Percentiles rank a stretch among this genome's conserved stretches.
phyloP scores from a whole-genome alignment of 192 early-diverging fungal species.

The Coemansia reversa region DNA sequence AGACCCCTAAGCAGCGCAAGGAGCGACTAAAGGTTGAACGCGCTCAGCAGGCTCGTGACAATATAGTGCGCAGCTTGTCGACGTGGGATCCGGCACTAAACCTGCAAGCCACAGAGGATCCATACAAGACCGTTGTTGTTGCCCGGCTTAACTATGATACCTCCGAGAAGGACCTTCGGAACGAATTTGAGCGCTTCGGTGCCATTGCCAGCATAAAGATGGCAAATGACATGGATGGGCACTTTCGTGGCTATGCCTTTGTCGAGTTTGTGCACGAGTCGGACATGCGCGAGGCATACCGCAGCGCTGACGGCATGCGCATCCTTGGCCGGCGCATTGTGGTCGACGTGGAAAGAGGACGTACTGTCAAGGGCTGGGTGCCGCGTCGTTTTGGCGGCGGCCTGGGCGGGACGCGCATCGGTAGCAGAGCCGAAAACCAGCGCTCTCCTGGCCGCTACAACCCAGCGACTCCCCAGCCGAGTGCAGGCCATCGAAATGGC shows the following conservation, averaged over 20 bases:
- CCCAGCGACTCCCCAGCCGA: slow-evolving; percentile 10
- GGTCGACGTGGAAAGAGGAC: slow-evolving; percentile 94
- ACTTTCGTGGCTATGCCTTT: slow-evolving; percentile 92
- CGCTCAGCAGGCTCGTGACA: slow-evolving; percentile 30
- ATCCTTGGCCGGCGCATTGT: slow-evolving; percentile 80
- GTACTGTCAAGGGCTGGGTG: slow-evolving; percentile 94
- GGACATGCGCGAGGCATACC: slow-evolving; percentile 66
- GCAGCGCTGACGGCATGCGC: slow-evolving; percentile 83
- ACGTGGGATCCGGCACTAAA: slow-evolving; percentile 57
- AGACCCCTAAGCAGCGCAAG: slow-evolving; percentile 43
- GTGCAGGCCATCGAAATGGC: slow-evolving; percentile 11
- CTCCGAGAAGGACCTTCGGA: slow-evolving; percentile 61
- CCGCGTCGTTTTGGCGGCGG: slow-evolving; percentile 60
- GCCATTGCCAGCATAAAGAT: slow-evolving; percentile 64
- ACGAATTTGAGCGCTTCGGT: slow-evolving; percentile 81
- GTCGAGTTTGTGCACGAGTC: slow-evolving; percentile 90
- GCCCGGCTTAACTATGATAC: slow-evolving; percentile 63
- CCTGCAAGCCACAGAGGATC: slow-evolving; percentile 72
- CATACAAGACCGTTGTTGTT: slow-evolving; percentile 91
- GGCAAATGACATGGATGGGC: slow-evolving; percentile 65
- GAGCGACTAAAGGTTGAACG: slow-evolving; percentile 39
- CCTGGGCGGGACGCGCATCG: slow-evolving; percentile 46
- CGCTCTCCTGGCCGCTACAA: slow-evolving; percentile 42
- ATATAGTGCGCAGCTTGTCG: slow-evolving; percentile 29
- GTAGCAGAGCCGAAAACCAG: slow-evolving; percentile 42